Evolutionary conservation across 2,329 filamentous ascomycete genomes (phyloP).

Genomic region (Ascochyta koolunga): DNA sequence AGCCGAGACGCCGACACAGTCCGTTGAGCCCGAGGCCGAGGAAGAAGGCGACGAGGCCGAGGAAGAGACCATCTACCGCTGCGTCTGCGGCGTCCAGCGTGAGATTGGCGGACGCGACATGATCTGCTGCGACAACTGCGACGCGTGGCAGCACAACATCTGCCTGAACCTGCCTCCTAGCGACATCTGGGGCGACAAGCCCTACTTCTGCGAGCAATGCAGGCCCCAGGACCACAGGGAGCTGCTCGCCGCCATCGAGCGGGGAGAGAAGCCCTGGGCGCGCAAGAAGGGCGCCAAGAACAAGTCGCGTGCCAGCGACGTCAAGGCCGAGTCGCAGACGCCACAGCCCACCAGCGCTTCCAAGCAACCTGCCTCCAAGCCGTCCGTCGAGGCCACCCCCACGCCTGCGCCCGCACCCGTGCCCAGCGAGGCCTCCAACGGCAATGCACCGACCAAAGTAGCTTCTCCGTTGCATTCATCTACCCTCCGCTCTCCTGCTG

Average conservation of each 20-base stretch:
- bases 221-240: constrained; percentile 81
- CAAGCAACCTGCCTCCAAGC: constrained; percentile 20
- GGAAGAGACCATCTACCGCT: constrained; percentile 80
- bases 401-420: constrained; percentile 22
- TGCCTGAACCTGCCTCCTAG: constrained; percentile 87
- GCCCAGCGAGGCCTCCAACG: constrained; percentile 30
- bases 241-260: constrained; percentile 76
- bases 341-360: constrained; percentile 21
- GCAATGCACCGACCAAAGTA: constrained; percentile 36
- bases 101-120: constrained; percentile 88
- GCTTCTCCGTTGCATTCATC: background rate
- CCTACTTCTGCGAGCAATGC: constrained; percentile 91
- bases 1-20: constrained; percentile 50
- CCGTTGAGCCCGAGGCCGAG: constrained; percentile 48
- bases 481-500: background rate
- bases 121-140: constrained; percentile 94
- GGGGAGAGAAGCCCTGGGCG: constrained; percentile 84
- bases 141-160: constrained; percentile 96
- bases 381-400: constrained; percentile 16
- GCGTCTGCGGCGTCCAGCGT: constrained; percentile 82
- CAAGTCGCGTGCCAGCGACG: constrained; percentile 71
- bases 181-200: constrained; percentile 56
- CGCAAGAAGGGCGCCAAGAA: constrained; percentile 63
- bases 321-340: constrained; percentile 50
- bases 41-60: constrained; percentile 59